These are phyloP conservation scores for Suillus fuscotomentosus DNA, from an alignment of 768 basidiomycete genomes.

Conservation along the genomic window DNA sequence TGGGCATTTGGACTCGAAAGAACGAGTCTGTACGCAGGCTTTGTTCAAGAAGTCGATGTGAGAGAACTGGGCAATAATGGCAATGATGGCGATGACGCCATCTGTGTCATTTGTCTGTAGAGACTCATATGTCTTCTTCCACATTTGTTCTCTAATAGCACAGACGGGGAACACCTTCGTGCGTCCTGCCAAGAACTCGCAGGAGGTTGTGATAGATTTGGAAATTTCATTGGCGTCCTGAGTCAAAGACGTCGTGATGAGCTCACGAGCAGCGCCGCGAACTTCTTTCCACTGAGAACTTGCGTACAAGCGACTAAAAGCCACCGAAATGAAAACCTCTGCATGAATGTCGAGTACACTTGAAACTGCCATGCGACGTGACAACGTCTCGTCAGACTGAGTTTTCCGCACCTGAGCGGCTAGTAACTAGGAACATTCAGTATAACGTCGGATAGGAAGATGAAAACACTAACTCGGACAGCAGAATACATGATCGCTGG, in stretches of 20 bases:
- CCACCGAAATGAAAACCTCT: constrained; percentile 43
- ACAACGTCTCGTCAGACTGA: constrained; percentile 23
- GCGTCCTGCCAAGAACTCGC: constrained; percentile 29
- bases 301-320: constrained; percentile 40
- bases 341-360: constrained; percentile 52
- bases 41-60: constrained; percentile 65
- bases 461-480: constrained; percentile 51
- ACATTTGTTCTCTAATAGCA: constrained; percentile 56
- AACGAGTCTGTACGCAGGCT: constrained; percentile 44
- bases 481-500: constrained; percentile 61
- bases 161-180: constrained; percentile 32
- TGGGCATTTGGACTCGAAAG: constrained; percentile 30
- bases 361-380: constrained; percentile 30
- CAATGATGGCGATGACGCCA: constrained; percentile 58
- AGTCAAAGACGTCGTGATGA: constrained; percentile 35
- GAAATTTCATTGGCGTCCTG: constrained; percentile 35
- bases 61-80: constrained; percentile 54
- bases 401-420: constrained; percentile 32
- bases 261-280: constrained; percentile 38
- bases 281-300: constrained; percentile 41
- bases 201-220: constrained; percentile 32
- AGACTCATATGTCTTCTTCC: constrained; percentile 64
- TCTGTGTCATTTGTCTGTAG: constrained; percentile 58
- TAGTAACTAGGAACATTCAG: constrained; percentile 30
- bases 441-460: neutral